These are phyloP conservation scores for Chloroidium sp. DNA, from an alignment of 163 green algal species.

Conservation along the genomic window DNA sequence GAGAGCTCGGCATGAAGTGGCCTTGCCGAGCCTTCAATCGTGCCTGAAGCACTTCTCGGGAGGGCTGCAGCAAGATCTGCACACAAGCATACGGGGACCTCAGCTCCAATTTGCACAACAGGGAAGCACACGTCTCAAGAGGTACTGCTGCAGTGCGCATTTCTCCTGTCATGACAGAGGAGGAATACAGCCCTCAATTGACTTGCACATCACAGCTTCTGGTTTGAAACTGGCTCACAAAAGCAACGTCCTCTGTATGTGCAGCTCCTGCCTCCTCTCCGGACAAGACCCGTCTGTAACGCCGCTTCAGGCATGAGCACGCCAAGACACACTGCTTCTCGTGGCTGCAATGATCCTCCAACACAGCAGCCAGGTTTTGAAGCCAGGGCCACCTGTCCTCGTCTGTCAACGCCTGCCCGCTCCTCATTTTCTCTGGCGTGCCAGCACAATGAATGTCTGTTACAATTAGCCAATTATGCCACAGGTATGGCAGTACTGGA, in stretches of 20 bases:
- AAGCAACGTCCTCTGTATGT: constrained; percentile 6
- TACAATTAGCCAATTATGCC: no score
- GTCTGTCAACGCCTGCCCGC: constrained; percentile 12
- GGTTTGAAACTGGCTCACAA: constrained; percentile 2
- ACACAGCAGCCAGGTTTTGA: constrained; percentile 9
- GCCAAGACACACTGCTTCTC: constrained; percentile 15
- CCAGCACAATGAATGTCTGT: no score
- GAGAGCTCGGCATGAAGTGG: constrained; percentile 34
- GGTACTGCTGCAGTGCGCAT: no score
- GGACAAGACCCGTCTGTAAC: constrained; percentile 19
- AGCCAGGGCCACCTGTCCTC: constrained; percentile 31
- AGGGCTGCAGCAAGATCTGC: constrained; percentile 26
- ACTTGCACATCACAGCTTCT: no score
- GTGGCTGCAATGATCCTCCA: constrained; percentile 3
- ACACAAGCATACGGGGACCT: not conserved
- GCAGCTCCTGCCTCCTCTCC: not conserved
- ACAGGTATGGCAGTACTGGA: no score
- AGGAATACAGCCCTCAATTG: no score
- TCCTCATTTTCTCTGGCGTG: constrained; percentile 15
- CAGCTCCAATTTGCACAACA: no score
- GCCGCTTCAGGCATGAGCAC: constrained; percentile 30
- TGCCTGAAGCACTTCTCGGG: constrained; percentile 9
- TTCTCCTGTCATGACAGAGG: no score
- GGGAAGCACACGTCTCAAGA: no score
- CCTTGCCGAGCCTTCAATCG: constrained; percentile 6